Conservation (phyloP, 495 filamentous ascomycete species). For the Pseudevernia furfuracea region DNA sequence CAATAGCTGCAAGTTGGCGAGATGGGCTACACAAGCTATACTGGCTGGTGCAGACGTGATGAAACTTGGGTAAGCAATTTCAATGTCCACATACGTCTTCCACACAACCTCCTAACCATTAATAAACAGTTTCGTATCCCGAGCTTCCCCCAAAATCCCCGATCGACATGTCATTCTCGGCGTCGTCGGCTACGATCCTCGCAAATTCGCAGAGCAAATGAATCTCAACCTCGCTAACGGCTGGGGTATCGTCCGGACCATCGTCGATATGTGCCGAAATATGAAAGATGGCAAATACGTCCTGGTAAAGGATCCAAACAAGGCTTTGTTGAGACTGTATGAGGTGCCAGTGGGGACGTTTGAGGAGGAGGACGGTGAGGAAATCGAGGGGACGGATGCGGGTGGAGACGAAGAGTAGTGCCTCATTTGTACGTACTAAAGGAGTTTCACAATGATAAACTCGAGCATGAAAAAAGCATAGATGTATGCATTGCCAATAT, state of each 20-base stretch:
- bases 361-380: conserved; percentile 63
- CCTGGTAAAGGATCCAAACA: conserved; percentile 85
- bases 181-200: conserved; percentile 92
- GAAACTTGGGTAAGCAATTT: conserved; percentile 74
- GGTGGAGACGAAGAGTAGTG: conserved; percentile 40
- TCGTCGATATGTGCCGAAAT: conserved; percentile 70
- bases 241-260: conserved; percentile 97
- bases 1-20: conserved; percentile 93
- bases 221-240: conserved; percentile 92
- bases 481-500: background rate
- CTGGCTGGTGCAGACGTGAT: conserved; percentile 91
- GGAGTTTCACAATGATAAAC: background rate
- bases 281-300: conserved; percentile 57
- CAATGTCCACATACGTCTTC: background rate
- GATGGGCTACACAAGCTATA: conserved; percentile 94
- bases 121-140: conserved; percentile 72
- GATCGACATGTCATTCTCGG: conserved; percentile 90
- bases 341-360: conserved; percentile 81
- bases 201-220: conserved; percentile 96
- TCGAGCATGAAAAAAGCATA: background rate
- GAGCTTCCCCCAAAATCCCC: conserved; percentile 79
- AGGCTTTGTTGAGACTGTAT: conserved; percentile 85
- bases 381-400: conserved; percentile 31
- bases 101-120: conserved; percentile 22
- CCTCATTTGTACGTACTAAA: background rate